Conservation (phyloP, 371 early-diverging fungal species). For the Nematocida ironsii region DNA sequence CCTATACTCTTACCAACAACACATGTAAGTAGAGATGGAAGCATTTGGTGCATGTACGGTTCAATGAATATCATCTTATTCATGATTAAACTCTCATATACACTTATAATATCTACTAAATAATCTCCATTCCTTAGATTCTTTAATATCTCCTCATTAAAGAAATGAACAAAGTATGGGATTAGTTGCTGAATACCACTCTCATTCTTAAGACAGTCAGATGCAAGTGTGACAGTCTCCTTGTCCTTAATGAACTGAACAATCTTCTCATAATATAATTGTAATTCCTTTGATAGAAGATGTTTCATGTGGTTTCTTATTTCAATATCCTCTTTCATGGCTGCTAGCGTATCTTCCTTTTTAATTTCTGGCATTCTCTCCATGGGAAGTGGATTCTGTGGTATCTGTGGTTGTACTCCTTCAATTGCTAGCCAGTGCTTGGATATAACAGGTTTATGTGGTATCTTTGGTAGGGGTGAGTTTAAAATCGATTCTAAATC, state of each 20-base stretch:
- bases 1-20: slow-evolving; percentile 79
- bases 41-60: slow-evolving; percentile 94
- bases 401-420: slow-evolving; percentile 94
- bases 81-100: slow-evolving; percentile 78
- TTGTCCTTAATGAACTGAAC: slow-evolving; percentile 78
- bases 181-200: slow-evolving; percentile 92
- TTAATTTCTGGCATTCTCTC: slow-evolving; percentile 70
- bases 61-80: slow-evolving; percentile 89
- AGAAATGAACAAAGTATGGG: slow-evolving; percentile 92
- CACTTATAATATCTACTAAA: slow-evolving; percentile 71
- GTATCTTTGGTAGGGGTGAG: slow-evolving; percentile 84
- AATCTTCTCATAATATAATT: slow-evolving; percentile 90
- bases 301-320: slow-evolving; percentile 72
- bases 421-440: slow-evolving; percentile 98
- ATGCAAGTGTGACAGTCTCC: slow-evolving; percentile 74
- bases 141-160: slow-evolving; percentile 76
- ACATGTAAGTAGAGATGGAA: slow-evolving; percentile 88
- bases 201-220: slow-evolving; percentile 79
- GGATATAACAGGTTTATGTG: slow-evolving; percentile 71
- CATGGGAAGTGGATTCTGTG: slow-evolving; percentile 86
- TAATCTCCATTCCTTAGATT: slow-evolving; percentile 67
- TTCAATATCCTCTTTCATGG: slow-evolving; percentile 67
- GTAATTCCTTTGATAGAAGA: slow-evolving; percentile 85
- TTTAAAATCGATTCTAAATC: slow-evolving; percentile 85
- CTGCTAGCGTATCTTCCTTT: slow-evolving; percentile 75